Percentiles rank a stretch among this genome's conserved stretches.
phyloP scores from a whole-genome alignment of 768 basidiomycete genomes.

The Gyrodon lividus region DNA sequence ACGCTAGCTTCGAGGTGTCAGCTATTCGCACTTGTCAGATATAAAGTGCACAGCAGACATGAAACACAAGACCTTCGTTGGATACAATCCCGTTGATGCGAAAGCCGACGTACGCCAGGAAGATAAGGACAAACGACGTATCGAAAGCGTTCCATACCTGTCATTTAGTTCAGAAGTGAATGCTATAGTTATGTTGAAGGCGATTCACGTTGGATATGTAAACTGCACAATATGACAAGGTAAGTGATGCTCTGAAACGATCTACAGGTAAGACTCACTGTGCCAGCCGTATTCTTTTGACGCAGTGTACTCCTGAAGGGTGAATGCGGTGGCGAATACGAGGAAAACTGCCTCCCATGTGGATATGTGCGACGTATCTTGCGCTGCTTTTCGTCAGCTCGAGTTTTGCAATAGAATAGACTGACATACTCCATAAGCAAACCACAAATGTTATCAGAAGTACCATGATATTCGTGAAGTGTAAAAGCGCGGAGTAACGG shows the following conservation, averaged over 20 bases:
- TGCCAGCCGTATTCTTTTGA: constrained; percentile 86
- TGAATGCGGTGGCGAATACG: constrained; percentile 73
- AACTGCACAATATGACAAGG: constrained; percentile 38
- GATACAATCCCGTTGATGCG: constrained; percentile 61
- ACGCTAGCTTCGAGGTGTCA: constrained; percentile 56
- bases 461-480: constrained; percentile 73
- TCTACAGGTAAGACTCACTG: constrained; percentile 50
- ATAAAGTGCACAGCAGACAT: neutral
- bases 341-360: constrained; percentile 73
- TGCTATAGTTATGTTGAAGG: constrained; percentile 1
- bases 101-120: constrained; percentile 63
- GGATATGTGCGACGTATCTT: constrained; percentile 50
- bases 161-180: constrained; percentile 1
- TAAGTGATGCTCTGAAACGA: constrained; percentile 1
- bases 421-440: constrained; percentile 66
- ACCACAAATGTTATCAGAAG: constrained; percentile 69
- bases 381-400: constrained; percentile 42
- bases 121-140: constrained; percentile 68
- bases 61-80: constrained; percentile 44
- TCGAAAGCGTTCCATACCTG: constrained; percentile 94
- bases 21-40: constrained; percentile 28
- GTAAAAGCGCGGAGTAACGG: constrained; percentile 71
- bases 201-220: constrained; percentile 75
- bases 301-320: constrained; percentile 85
- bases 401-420: neutral